Evolutionary conservation across 371 early-diverging fungal genomes (phyloP).

Genomic region (Apophysomyces variabilis): DNA sequence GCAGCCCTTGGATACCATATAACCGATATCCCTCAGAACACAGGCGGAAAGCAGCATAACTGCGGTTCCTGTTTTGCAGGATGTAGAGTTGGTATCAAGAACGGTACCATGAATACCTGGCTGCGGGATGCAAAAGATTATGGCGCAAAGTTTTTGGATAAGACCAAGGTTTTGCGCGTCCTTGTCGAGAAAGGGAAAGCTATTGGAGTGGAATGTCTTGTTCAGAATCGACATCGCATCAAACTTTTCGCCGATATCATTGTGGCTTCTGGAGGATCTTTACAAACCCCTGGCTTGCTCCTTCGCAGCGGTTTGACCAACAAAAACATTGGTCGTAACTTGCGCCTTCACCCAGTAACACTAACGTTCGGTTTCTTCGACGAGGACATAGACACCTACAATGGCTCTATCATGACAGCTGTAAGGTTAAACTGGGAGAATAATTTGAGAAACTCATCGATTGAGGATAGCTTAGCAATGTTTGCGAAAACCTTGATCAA

Average conservation of each 20-base stretch:
- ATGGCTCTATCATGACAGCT: constrained; percentile 67
- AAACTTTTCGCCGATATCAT: constrained; percentile 52
- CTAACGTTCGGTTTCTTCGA: constrained; percentile 56
- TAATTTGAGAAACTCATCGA: neutral
- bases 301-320: constrained; percentile 66
- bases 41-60: constrained; percentile 51
- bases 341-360: constrained; percentile 63
- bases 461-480: constrained; percentile 37
- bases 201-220: constrained; percentile 50
- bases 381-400: constrained; percentile 46
- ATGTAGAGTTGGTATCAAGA: constrained; percentile 72
- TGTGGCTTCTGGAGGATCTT: constrained; percentile 65
- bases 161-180: constrained; percentile 58
- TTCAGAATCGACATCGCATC: constrained; percentile 13
- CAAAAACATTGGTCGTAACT: constrained; percentile 65
- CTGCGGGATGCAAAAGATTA: constrained; percentile 66
- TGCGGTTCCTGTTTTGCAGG: constrained; percentile 73
- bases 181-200: constrained; percentile 51
- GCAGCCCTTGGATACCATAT: constrained; percentile 59
- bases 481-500: constrained; percentile 48
- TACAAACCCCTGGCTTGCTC: constrained; percentile 69
- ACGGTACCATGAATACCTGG: constrained; percentile 67
- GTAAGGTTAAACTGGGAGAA: constrained; percentile 26
- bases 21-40: constrained; percentile 65
- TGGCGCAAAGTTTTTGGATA: constrained; percentile 64